Percentiles rank a stretch among this genome's conserved stretches.
Evolutionary conservation across 768 basidiomycete species (phyloP).

Genomic region (Tylopilus plumbeoviolaceoides): DNA sequence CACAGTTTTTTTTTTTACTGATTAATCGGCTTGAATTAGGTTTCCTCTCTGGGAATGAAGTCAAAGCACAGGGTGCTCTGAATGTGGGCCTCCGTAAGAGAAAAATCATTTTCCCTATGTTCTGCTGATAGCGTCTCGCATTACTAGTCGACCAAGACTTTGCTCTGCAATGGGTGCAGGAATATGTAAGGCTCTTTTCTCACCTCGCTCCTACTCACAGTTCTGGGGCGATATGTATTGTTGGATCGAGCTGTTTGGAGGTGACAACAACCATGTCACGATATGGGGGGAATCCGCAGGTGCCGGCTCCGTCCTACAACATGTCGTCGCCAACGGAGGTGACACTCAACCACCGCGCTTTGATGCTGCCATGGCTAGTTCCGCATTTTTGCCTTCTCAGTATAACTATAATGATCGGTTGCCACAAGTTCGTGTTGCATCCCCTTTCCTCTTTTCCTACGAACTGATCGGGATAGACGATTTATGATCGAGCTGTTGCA

Average conservation of each 20-base stretch:
- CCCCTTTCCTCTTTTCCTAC: too few relatives aligned
- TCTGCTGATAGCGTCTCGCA: not conserved
- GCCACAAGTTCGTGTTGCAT: not conserved
- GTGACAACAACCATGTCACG: constrained; percentile 21
- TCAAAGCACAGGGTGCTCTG: not conserved
- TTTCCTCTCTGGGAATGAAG: constrained; percentile 1
- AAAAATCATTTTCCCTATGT: too few relatives aligned
- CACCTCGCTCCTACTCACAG: too few relatives aligned
- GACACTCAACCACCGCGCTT: constrained; percentile 8
- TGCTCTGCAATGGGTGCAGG: constrained; percentile 34
- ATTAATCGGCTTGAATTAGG: not conserved
- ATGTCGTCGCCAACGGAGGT: constrained; percentile 2
- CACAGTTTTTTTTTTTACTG: not conserved
- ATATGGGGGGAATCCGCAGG: constrained; percentile 13
- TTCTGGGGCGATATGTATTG: not conserved
- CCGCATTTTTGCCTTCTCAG: constrained; percentile 1
- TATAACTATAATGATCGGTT: constrained; percentile 6
- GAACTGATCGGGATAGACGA: not conserved
- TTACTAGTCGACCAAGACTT: constrained; percentile 32
- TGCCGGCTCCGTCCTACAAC: constrained; percentile 11
- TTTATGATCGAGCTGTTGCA: not conserved
- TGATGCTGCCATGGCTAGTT: constrained; percentile 8
- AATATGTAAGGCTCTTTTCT: constrained; percentile 20
- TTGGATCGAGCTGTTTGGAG: constrained; percentile 33
- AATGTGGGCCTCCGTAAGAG: constrained; percentile 8